A percentile compares a stretch with the other conserved stretches of the same genome.
phyloP scores from a whole-genome alignment of 768 basidiomycete species.

The Ephemerocybe angulata region DNA sequence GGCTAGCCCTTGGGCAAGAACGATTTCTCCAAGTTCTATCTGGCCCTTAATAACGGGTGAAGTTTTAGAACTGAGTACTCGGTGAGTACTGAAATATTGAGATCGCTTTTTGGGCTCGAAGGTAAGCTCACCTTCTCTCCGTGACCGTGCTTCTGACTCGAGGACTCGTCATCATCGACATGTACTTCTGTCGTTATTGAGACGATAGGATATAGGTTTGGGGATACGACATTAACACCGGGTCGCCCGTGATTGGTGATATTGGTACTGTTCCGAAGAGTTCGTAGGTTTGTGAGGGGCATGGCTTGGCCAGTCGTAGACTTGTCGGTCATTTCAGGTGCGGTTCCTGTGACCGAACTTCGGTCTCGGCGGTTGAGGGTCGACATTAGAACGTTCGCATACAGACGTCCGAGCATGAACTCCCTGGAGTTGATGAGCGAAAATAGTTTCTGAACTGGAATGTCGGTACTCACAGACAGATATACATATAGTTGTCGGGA shows the following conservation, averaged over 20 bases:
- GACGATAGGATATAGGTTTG: background rate
- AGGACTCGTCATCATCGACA: background rate
- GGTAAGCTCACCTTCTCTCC: background rate
- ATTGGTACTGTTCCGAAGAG: background rate
- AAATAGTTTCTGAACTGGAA: background rate
- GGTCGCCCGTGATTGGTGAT: background rate
- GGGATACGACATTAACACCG: background rate
- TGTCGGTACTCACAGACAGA: background rate
- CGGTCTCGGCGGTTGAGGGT: conserved; percentile 5
- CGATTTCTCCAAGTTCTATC: no score
- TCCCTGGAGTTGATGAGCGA: background rate
- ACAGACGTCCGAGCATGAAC: background rate
- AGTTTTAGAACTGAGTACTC: no score
- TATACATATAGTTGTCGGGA: background rate
- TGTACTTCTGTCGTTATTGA: conserved; percentile 1
- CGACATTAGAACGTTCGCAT: conserved; percentile 3
- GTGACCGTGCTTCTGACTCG: background rate
- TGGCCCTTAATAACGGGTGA: no score
- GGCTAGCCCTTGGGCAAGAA: no score
- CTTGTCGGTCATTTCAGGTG: background rate
- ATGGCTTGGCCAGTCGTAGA: background rate
- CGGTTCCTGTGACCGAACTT: background rate
- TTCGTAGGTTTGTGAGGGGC: background rate
- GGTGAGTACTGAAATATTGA: background rate
- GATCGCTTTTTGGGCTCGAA: background rate